A percentile compares a stretch with the other conserved stretches of the same genome.
Conservation (phyloP, 208 protist species). For the Tritrichomonas foetus region DNA sequence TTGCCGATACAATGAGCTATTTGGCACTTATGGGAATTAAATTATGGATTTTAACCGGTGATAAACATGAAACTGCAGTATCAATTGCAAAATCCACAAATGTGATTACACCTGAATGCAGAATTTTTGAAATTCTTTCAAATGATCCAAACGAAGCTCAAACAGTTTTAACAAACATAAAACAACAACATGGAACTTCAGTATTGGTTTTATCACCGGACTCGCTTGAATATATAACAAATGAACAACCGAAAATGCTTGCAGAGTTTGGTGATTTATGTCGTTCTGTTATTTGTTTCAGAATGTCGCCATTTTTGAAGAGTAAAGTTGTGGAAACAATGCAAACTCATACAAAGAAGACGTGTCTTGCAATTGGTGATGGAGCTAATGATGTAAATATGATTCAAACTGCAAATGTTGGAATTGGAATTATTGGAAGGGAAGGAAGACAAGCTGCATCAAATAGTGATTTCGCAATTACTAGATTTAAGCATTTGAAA, state of each 20-base stretch:
- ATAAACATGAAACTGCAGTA: conserved; percentile 78
- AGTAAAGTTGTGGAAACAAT: conserved; percentile 80
- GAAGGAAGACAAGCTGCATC: conserved; percentile 92
- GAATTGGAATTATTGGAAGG: conserved; percentile 89
- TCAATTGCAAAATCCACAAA: conserved; percentile 52
- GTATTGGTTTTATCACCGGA: neutral
- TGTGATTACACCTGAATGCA: conserved; percentile 45
- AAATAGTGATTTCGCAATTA: conserved; percentile 92
- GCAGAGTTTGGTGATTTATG: conserved; percentile 58
- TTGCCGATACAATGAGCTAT: conserved; percentile 74
- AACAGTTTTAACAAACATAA: neutral
- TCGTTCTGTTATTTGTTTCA: conserved; percentile 82
- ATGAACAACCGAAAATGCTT: conserved; percentile 39
- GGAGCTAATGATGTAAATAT: conserved; percentile 96
- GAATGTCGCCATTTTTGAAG: conserved; percentile 95
- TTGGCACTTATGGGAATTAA: conserved; percentile 75
- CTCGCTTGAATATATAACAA: neutral
- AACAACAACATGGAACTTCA: neutral
- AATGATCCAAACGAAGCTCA: neutral
- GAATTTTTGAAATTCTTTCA: neutral
- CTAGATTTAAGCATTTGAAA: conserved; percentile 61
- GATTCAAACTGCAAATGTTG: conserved; percentile 82
- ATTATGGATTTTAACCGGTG: conserved; percentile 93
- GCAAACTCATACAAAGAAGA: conserved; percentile 49
- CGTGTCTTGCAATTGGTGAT: conserved; percentile 84